Evolutionary conservation across 768 basidiomycete species (phyloP).

Genomic region (Termitomyces bulborhizus): DNA sequence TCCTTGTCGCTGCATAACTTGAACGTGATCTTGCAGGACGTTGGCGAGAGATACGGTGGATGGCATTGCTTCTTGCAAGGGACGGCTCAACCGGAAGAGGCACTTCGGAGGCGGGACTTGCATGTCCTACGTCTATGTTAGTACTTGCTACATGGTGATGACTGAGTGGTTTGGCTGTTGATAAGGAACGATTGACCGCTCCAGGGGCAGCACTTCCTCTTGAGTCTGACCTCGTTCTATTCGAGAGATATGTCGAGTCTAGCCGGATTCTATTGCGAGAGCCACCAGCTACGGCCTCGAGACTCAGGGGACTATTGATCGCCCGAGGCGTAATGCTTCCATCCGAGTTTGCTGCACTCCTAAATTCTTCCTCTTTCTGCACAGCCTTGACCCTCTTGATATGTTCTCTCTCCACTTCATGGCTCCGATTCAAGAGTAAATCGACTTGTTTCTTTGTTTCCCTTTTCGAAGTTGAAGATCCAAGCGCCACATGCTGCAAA

Average conservation of each 20-base stretch:
- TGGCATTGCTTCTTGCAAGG: neutral
- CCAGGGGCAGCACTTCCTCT: neutral
- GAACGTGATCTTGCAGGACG: neutral
- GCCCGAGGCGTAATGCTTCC: neutral
- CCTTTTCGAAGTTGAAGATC: neutral
- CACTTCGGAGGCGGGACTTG: neutral
- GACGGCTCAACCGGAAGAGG: neutral
- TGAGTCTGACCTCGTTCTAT: neutral
- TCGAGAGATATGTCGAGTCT: neutral
- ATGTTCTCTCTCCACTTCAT: neutral
- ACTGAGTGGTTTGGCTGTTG: neutral
- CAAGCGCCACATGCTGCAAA: neutral
- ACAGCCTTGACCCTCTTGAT: neutral
- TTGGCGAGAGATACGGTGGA: neutral
- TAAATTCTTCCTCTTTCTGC: neutral
- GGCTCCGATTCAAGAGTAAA: neutral
- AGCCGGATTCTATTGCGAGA: neutral
- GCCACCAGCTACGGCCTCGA: neutral
- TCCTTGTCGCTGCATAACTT: neutral
- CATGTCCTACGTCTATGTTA: too few species aligned
- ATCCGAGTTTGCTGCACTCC: neutral
- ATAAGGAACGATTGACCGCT: neutral
- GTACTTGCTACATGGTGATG: neutral
- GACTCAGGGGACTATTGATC: too few species aligned
- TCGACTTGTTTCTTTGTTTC: neutral